Evolutionary conservation across 768 basidiomycete genomes (phyloP).

Genomic region (Suillus spraguei): DNA sequence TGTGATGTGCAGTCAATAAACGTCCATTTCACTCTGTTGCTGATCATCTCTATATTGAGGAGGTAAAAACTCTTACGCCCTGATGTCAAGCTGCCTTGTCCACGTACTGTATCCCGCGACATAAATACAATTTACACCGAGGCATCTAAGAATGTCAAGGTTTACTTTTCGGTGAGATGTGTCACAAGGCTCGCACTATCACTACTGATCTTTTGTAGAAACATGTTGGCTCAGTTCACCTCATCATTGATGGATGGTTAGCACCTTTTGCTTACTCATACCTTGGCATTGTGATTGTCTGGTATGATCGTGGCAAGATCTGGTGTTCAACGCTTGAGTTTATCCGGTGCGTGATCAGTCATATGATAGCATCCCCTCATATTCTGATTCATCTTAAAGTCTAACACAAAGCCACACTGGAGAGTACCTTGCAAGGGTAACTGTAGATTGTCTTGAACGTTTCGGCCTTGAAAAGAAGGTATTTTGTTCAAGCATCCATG

Average conservation of each 20-base stretch:
- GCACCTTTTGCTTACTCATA: conserved; percentile 31
- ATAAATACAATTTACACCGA: background rate
- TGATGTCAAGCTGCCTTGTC: too few species aligned
- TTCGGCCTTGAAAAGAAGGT: conserved; percentile 33
- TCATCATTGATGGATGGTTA: conserved; percentile 40
- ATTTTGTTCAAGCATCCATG: too few species aligned
- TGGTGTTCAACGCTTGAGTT: conserved; percentile 36
- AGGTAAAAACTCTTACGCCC: too few species aligned
- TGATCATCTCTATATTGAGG: too few species aligned
- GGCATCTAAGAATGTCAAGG: background rate
- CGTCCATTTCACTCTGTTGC: too few species aligned
- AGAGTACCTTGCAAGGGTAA: conserved; percentile 29
- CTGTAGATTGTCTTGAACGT: conserved; percentile 27
- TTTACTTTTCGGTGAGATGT: background rate
- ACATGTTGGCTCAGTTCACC: conserved; percentile 25
- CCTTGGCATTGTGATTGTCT: conserved; percentile 36
- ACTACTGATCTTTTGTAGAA: conserved; percentile 12
- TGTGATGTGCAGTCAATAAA: too few species aligned
- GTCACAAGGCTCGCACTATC: too few species aligned
- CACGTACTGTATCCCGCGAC: background rate
- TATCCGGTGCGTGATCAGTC: too few species aligned
- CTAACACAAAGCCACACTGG: conserved; percentile 32
- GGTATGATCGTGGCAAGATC: conserved; percentile 30
- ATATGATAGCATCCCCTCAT: too few species aligned
- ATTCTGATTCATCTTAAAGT: too few species aligned